phyloP scores from a whole-genome alignment of 495 filamentous ascomycete genomes.

The Physcia stellaris region DNA sequence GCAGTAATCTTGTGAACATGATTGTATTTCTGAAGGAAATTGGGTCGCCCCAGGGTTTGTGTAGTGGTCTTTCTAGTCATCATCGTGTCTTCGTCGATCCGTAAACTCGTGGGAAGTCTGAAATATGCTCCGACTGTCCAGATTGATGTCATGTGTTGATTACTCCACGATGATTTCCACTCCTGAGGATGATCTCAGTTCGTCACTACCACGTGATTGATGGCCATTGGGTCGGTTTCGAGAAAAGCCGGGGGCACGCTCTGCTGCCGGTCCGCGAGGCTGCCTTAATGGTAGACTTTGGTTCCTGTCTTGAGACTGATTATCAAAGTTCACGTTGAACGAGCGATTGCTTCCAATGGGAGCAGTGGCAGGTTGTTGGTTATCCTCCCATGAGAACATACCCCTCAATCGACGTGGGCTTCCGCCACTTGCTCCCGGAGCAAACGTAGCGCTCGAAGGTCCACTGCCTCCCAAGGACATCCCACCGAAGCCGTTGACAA shows the following conservation, averaged over 20 bases:
- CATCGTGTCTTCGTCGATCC: constrained; percentile 46
- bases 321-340: constrained; percentile 48
- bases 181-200: constrained; percentile 40
- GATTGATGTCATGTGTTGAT: not conserved
- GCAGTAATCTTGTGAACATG: no score
- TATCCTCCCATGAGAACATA: constrained; percentile 56
- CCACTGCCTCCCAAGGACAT: constrained; percentile 49
- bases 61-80: constrained; percentile 27
- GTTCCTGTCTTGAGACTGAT: constrained; percentile 43
- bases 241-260: constrained; percentile 64
- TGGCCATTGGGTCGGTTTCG: constrained; percentile 68
- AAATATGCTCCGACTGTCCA: constrained; percentile 11
- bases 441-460: no score
- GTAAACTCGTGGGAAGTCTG: constrained; percentile 35
- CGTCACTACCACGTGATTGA: constrained; percentile 67
- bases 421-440: constrained; percentile 30
- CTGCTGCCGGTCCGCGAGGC: constrained; percentile 62
- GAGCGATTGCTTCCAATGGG: constrained; percentile 75
- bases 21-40: no score
- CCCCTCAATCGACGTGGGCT: constrained; percentile 47
- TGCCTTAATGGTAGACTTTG: constrained; percentile 56
- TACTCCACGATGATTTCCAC: constrained; percentile 45
- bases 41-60: constrained; percentile 13
- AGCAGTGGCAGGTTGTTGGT: constrained; percentile 25
- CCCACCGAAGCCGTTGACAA: constrained; percentile 54